Evolutionary conservation across 108 stramenopile species (phyloP).

Genomic region (Schizochytrium sp.): DNA sequence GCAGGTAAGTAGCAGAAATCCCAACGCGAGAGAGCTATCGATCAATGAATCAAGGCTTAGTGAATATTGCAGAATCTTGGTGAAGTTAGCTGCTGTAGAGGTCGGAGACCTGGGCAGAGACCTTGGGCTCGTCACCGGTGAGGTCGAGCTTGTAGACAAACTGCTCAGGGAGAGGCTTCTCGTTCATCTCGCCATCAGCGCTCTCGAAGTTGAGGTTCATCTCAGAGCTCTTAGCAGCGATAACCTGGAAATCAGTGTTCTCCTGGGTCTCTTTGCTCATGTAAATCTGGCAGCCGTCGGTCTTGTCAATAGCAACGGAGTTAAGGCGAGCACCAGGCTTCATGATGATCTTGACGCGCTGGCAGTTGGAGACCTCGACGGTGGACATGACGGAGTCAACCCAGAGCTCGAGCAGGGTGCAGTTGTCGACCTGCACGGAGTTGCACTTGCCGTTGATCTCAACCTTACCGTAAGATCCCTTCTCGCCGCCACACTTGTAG

Average conservation of each 20-base stretch:
- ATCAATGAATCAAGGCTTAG: not conserved
- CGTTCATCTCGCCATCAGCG: constrained; percentile 53
- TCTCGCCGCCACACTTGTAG: constrained; percentile 49
- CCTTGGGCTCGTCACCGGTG: constrained; percentile 10
- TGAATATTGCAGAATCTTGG: not conserved
- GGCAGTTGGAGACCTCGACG: constrained; percentile 60
- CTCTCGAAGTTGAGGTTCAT: constrained; percentile 60
- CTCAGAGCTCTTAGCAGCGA: constrained; percentile 56
- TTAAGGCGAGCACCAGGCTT: constrained; percentile 42
- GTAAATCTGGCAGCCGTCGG: constrained; percentile 54
- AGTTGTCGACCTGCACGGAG: constrained; percentile 61
- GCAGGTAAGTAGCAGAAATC: no score
- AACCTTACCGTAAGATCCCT: constrained; percentile 39
- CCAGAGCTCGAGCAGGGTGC: constrained; percentile 40
- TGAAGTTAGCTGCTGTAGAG: constrained; percentile 42
- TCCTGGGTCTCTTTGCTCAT: constrained; percentile 58
- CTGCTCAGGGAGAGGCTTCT: constrained; percentile 62
- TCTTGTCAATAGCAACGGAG: constrained; percentile 59
- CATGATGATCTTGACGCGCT: constrained; percentile 60
- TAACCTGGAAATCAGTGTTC: constrained; percentile 57
- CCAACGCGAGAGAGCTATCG: no score
- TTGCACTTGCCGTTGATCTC: constrained; percentile 61
- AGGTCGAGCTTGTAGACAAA: constrained; percentile 58
- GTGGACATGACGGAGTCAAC: constrained; percentile 60
- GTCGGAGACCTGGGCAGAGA: constrained; percentile 9